Evolutionary conservation across 2,329 filamentous ascomycete species (phyloP), one percentile per base, ranked within the genome.

Genomic region (Trichoderma asperellum): DNA sequence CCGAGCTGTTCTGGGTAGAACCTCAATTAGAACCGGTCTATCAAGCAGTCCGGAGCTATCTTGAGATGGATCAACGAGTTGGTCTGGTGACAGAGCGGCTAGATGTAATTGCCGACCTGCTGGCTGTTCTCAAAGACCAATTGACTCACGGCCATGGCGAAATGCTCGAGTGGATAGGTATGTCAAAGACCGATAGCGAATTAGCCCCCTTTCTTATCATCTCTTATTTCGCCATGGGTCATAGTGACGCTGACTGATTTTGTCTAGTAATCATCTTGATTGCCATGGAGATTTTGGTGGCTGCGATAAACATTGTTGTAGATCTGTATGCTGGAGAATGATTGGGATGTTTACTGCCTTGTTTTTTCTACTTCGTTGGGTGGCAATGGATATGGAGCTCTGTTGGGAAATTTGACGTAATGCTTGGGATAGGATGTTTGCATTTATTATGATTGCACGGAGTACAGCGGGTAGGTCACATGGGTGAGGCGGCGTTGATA

Each of bases 41-140:
- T 79, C 92, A 96, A 79, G 96, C 96, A 67, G 96, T 98, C 55
- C 87, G 96, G 69, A 96, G 91, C 78, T 99, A 99, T 79, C 85
- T 99, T 24, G 96, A 99, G 83, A 98, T 99, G 92, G 96, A 98
- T 80, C 96, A 98, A 83, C 86, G 96, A 68, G 95, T 98, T 14
- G 89, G 90, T 29, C 84, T 99, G 49, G 82, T 99, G 76, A 98
- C 93, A 12, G 95, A 98, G 79, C 86, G 96, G 68, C 82, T 99
- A 73, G 80, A 81, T 57, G 96, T 99, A 66, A 97, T 98, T 83
- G 93, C 92, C 27, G 96, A 98, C 82, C 80, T 98, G 77, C 82
- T 99, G 71, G 93, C 94, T 4, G 95, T 98, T 70, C 82, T 99
- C 65, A 97, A 98, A 81, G 96, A 97, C 80, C 94, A 98, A 82